phyloP scores from a whole-genome alignment of 305 asterid genomes.

The Ilex paraguariensis region DNA sequence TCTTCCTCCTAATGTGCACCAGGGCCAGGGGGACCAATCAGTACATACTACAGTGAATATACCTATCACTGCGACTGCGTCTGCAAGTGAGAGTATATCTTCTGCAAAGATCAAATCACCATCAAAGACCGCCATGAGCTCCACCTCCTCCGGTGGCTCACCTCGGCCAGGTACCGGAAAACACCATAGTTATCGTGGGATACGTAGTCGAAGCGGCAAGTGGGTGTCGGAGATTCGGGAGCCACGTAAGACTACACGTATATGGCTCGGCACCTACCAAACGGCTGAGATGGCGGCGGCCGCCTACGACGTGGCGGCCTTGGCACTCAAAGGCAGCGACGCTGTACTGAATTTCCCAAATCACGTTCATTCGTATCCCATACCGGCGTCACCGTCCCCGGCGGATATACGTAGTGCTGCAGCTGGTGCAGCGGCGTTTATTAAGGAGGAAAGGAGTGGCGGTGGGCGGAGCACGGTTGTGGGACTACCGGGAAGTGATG shows the following conservation, averaged over 20 bases:
- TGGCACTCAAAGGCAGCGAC: conserved; percentile 2
- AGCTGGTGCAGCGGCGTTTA: background rate
- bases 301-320: conserved; percentile 3
- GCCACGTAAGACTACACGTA: conserved; percentile 1
- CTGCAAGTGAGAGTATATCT: conserved; percentile 24
- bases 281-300: conserved; percentile 5
- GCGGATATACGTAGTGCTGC: conserved; percentile 1
- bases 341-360: background rate
- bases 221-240: conserved; percentile 31
- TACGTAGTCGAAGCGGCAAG: conserved; percentile 52
- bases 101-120: conserved; percentile 32
- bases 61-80: too few relatives aligned
- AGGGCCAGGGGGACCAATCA: background rate
- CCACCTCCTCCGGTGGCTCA: conserved; percentile 21
- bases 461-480: background rate
- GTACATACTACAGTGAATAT: conserved; percentile 11
- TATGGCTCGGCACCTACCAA: background rate
- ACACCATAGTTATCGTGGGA: conserved; percentile 38
- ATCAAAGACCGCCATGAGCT: conserved; percentile 4
- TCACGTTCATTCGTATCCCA: background rate
- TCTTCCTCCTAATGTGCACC: conserved; percentile 4
- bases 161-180: conserved; percentile 14
- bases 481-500: background rate
- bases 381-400: background rate
- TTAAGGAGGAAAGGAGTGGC: background rate